phyloP scores from a whole-genome alignment of 139 green algal species.

The Chlamydomonas incerta region DNA sequence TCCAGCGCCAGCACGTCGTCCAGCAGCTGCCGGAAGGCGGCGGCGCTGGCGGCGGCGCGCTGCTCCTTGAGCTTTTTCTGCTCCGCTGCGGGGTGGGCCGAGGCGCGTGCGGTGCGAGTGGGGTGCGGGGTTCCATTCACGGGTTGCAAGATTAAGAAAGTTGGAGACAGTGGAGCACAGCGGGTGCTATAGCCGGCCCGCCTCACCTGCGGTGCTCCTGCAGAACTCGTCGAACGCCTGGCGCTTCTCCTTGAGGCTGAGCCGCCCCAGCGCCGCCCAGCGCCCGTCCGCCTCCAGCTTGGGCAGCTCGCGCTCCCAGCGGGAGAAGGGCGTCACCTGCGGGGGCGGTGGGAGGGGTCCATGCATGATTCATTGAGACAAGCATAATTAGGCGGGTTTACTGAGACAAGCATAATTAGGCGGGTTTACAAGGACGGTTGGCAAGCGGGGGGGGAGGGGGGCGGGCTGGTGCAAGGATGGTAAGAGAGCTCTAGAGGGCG shows the following conservation, averaged over 20 bases:
- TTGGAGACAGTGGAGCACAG: no score
- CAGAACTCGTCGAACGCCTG: constrained; percentile 87
- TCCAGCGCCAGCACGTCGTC: constrained; percentile 69
- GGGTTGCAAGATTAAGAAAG: no score
- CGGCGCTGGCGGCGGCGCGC: background rate
- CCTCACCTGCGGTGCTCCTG: constrained; percentile 51
- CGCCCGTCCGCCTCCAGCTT: constrained; percentile 75
- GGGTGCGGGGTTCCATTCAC: no score
- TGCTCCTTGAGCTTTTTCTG: constrained; percentile 44
- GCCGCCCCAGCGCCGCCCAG: constrained; percentile 65
- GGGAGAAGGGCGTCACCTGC: constrained; percentile 72
- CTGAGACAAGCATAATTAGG: no score
- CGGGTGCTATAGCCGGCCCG: no score
- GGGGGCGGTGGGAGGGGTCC: background rate
- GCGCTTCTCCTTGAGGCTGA: constrained; percentile 66
- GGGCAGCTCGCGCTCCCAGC: constrained; percentile 78
- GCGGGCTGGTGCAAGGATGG: no score
- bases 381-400: no score
- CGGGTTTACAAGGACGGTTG: no score
- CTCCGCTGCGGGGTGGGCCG: background rate
- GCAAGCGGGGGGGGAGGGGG: background rate
- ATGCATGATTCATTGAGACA: no score
- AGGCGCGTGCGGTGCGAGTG: no score
- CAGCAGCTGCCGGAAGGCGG: constrained; percentile 65
- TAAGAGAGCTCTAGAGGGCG: no score